Evolutionary conservation across 805 yeast genomes (phyloP).

Genomic region (Wilhelminamyces savonicus): DNA sequence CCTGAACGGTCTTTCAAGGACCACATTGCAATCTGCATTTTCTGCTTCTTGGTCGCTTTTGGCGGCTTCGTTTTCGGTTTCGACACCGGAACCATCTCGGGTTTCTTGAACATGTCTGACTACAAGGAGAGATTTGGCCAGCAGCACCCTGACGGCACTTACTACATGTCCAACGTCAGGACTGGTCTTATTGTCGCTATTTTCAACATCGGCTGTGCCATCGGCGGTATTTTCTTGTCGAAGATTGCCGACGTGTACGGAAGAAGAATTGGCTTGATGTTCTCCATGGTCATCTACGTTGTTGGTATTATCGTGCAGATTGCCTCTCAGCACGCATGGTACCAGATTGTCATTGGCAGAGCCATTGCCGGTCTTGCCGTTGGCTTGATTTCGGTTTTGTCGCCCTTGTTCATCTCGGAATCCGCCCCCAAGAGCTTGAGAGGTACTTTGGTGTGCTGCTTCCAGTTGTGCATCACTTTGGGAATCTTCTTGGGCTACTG

Average conservation of each 20-base stretch:
- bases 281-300: constrained; percentile 49
- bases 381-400: constrained; percentile 64
- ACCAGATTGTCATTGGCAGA: constrained; percentile 60
- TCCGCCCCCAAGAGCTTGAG: constrained; percentile 64
- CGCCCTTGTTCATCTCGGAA: constrained; percentile 64
- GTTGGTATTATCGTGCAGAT: constrained; percentile 60
- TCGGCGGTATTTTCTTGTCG: constrained; percentile 60
- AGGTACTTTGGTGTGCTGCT: constrained; percentile 66
- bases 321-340: constrained; percentile 49
- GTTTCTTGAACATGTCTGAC: constrained; percentile 60
- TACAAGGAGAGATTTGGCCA: constrained; percentile 50
- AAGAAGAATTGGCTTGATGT: constrained; percentile 50
- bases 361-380: constrained; percentile 65
- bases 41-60: constrained; percentile 58
- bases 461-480: constrained; percentile 62
- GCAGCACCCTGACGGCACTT: constrained; percentile 30
- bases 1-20: constrained; percentile 30
- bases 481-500: constrained; percentile 72
- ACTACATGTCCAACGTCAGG: constrained; percentile 38
- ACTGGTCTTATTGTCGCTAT: constrained; percentile 49
- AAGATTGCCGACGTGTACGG: constrained; percentile 55
- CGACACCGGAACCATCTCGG: constrained; percentile 76
- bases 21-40: constrained; percentile 24
- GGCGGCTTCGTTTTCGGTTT: constrained; percentile 77
- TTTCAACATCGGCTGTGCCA: constrained; percentile 66